These are phyloP conservation scores for Daldinia sp. DNA, from an alignment of 2,329 filamentous ascomycete genomes.

Conservation along the genomic window DNA sequence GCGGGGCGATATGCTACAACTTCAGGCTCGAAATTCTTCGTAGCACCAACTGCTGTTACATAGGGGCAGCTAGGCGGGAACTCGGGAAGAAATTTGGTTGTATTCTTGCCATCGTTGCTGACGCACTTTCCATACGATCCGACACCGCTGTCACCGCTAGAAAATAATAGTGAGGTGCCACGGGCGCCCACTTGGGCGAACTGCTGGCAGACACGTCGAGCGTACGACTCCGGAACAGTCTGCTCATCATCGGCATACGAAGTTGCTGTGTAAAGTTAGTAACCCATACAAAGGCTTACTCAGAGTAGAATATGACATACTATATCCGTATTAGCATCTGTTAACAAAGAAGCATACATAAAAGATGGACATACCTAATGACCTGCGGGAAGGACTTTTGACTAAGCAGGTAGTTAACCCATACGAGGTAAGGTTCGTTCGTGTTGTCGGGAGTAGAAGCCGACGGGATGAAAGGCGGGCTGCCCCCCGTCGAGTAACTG, in stretches of 20 bases:
- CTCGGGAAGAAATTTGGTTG: conserved; percentile 63
- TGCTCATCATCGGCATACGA: conserved; percentile 71
- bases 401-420: conserved; percentile 63
- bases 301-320: conserved; percentile 26
- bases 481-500: conserved; percentile 52
- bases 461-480: conserved; percentile 50
- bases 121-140: conserved; percentile 56
- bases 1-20: conserved; percentile 53
- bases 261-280: conserved; percentile 52
- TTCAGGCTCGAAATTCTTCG: conserved; percentile 52
- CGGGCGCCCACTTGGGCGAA: conserved; percentile 66
- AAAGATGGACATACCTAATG: conserved; percentile 52
- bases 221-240: conserved; percentile 64
- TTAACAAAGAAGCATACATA: neutral
- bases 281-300: neutral
- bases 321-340: conserved; percentile 26
- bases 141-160: conserved; percentile 63
- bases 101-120: conserved; percentile 68
- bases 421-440: conserved; percentile 70
- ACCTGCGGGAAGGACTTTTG: conserved; percentile 65
- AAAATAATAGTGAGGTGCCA: conserved; percentile 64
- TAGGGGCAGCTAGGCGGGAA: conserved; percentile 64
- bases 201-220: conserved; percentile 63
- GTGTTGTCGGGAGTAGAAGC: conserved; percentile 44
- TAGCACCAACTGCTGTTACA: conserved; percentile 52